Percentiles rank a stretch among this genome's conserved stretches.
Conservation (phyloP, 768 basidiomycete species). For the Leccinum subtestaceum region DNA sequence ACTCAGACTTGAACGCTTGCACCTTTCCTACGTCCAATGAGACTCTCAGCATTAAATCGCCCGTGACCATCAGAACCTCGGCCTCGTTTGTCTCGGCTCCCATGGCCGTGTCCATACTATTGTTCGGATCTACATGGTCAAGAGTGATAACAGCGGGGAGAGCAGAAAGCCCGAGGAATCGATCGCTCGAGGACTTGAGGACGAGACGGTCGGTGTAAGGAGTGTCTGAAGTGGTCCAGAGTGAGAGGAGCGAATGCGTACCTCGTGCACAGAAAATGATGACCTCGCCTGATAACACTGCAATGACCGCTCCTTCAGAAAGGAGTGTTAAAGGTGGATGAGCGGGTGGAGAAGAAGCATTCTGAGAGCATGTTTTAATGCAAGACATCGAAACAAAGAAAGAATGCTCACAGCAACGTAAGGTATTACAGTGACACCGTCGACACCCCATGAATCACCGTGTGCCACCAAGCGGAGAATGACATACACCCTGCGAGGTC, state of each 20-base stretch:
- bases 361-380: constrained; percentile 37
- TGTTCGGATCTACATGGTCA: constrained; percentile 17
- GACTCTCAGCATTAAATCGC: constrained; percentile 67
- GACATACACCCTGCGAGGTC: constrained; percentile 50
- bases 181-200: constrained; percentile 64
- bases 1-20: constrained; percentile 62
- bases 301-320: constrained; percentile 54
- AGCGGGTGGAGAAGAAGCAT: constrained; percentile 63
- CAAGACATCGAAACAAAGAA: background rate
- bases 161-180: constrained; percentile 71
- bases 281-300: constrained; percentile 74
- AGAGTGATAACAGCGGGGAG: constrained; percentile 21
- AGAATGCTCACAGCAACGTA: constrained; percentile 64
- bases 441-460: constrained; percentile 25
- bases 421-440: constrained; percentile 56
- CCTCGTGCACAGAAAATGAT: constrained; percentile 70
- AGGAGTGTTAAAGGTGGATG: constrained; percentile 67
- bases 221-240: constrained; percentile 43
- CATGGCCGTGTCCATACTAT: constrained; percentile 7
- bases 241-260: constrained; percentile 25
- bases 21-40: constrained; percentile 61
- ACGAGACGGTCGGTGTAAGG: constrained; percentile 71
- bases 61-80: constrained; percentile 46
- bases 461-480: constrained; percentile 44
- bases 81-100: constrained; percentile 13